A percentile compares a stretch with the other conserved stretches of the same genome.
These are phyloP conservation scores for Lactarius hengduanensis DNA, from an alignment of 768 basidiomycete genomes.

Conservation along the genomic window DNA sequence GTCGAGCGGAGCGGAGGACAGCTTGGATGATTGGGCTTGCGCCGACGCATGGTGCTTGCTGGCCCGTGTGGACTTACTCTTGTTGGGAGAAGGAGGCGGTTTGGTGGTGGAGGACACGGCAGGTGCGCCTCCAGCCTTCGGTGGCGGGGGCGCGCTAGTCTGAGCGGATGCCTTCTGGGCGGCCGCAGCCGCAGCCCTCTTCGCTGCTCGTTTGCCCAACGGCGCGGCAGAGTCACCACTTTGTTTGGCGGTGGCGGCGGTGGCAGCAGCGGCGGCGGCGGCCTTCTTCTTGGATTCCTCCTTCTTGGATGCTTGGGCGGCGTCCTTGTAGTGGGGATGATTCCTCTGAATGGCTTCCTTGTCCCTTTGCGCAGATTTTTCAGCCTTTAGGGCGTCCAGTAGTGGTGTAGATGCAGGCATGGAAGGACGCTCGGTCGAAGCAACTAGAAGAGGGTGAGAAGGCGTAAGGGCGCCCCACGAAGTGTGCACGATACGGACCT, in stretches of 20 bases:
- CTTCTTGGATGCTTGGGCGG: slow-evolving; percentile 38
- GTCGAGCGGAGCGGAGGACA: background rate
- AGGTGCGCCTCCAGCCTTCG: slow-evolving; percentile 13
- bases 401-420: slow-evolving; percentile 85
- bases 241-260: slow-evolving; percentile 27
- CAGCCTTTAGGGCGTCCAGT: slow-evolving; percentile 88
- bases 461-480: background rate
- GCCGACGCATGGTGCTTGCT: slow-evolving; percentile 14
- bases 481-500: slow-evolving; percentile 41
- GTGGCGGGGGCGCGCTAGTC: slow-evolving; percentile 2
- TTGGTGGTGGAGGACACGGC: slow-evolving; percentile 3
- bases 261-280: slow-evolving; percentile 16
- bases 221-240: slow-evolving; percentile 30
- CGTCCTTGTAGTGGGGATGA: slow-evolving; percentile 69
- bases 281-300: slow-evolving; percentile 43
- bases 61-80: slow-evolving; percentile 19
- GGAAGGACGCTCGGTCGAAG: slow-evolving; percentile 56
- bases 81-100: slow-evolving; percentile 14
- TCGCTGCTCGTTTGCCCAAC: slow-evolving; percentile 40
- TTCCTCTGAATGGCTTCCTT: slow-evolving; percentile 70
- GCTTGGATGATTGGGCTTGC: slow-evolving; percentile 15
- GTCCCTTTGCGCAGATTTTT: slow-evolving; percentile 66
- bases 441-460: slow-evolving; percentile 45
- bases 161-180: slow-evolving; percentile 22
- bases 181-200: slow-evolving; percentile 31